Evolutionary conservation across 257 asterid genomes (phyloP).

Genomic region (Scutellaria galericulata): DNA sequence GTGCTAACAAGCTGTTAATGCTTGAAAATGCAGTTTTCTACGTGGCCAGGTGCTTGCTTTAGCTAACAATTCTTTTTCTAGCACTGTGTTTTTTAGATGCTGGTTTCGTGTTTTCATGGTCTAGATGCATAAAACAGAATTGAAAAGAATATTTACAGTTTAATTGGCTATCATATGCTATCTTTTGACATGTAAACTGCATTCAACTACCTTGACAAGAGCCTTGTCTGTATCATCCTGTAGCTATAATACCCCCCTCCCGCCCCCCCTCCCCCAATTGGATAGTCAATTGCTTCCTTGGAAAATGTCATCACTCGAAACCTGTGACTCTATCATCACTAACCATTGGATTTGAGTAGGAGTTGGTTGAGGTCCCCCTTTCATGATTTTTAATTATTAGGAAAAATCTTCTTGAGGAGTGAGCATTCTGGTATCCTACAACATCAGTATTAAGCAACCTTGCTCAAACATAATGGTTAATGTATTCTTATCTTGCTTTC

Average conservation of each 20-base stretch:
- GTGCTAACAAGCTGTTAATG: conserved; percentile 89
- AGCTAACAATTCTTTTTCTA: conserved; percentile 10
- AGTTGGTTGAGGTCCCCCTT: neutral
- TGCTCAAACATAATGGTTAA: neutral
- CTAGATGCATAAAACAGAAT: conserved; percentile 6
- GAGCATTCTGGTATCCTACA: conserved; percentile 1
- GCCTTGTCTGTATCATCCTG: conserved; percentile 9
- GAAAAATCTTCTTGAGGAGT: conserved; percentile 7
- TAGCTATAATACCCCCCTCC: neutral
- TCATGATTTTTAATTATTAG: neutral
- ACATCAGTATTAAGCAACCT: too few species aligned
- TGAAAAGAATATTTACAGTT: neutral
- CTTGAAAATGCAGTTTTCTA: conserved; percentile 96
- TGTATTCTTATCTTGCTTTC: neutral
- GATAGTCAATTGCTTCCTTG: conserved; percentile 4
- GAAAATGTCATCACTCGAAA: neutral
- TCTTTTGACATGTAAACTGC: neutral
- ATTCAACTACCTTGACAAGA: neutral
- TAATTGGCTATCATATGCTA: neutral
- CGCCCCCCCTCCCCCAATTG: neutral
- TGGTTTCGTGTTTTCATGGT: neutral
- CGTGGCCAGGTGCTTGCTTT: conserved; percentile 80
- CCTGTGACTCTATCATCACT: conserved; percentile 15
- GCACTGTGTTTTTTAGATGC: conserved; percentile 1
- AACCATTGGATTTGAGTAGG: neutral